Percentiles rank a stretch among this genome's conserved stretches.
These are phyloP conservation scores for Penicillium nordicum DNA, from an alignment of 2,329 filamentous ascomycete species.

Conservation along the genomic window DNA sequence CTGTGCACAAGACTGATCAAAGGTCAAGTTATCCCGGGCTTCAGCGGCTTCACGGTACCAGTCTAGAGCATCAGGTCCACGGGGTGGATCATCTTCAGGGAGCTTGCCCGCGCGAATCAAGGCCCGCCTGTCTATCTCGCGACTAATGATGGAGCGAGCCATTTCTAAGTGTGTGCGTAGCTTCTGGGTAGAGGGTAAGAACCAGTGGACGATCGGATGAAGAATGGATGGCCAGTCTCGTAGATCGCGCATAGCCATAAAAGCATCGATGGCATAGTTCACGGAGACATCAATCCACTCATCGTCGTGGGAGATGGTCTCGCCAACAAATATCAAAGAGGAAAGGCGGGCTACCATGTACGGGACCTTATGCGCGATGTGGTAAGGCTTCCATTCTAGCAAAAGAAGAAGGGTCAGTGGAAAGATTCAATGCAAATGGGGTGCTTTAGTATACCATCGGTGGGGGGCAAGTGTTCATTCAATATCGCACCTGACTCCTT, in stretches of 20 bases:
- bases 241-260: constrained; percentile 38
- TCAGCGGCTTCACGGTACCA: constrained; percentile 25
- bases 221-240: constrained; percentile 41
- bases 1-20: constrained; percentile 22
- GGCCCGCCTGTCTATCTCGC: constrained; percentile 24
- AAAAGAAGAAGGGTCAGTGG: constrained; percentile 10
- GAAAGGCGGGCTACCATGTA: constrained; percentile 54
- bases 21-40: constrained; percentile 1
- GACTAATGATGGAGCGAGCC: constrained; percentile 35
- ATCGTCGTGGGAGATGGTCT: constrained; percentile 20
- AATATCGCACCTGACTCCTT: constrained; percentile 24
- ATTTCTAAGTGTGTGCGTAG: constrained; percentile 40
- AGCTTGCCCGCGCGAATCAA: constrained; percentile 23
- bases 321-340: constrained; percentile 35
- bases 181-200: constrained; percentile 42
- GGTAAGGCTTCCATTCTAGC: constrained; percentile 54
- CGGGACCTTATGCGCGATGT: constrained; percentile 53
- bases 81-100: constrained; percentile 11
- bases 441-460: constrained; percentile 21
- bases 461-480: constrained; percentile 23
- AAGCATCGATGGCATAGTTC: constrained; percentile 24
- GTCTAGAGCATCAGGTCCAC: constrained; percentile 28
- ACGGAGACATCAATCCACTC: constrained; percentile 29
- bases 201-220: constrained; percentile 45
- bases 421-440: neutral